Evolutionary conservation across 106 monocot genomes (phyloP).

Genomic region (Apostasia ramifera): DNA sequence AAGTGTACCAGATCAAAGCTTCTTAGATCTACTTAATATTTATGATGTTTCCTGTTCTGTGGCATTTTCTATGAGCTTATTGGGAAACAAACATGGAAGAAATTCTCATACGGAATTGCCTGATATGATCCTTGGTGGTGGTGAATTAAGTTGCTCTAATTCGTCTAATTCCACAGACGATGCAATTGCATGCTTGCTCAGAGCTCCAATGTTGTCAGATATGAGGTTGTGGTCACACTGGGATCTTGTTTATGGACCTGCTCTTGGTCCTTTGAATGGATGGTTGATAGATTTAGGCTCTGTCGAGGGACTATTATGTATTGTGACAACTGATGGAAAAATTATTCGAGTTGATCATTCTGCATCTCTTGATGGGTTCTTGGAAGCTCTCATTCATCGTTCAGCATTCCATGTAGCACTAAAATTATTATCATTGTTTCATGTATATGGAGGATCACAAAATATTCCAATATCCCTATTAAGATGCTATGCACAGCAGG

Average conservation of each 20-base stretch:
- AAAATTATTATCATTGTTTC: slow-evolving; percentile 43
- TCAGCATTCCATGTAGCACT: slow-evolving; percentile 41
- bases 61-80: slow-evolving; percentile 31
- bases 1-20: slow-evolving; percentile 3
- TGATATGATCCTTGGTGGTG: neutral
- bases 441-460: slow-evolving; percentile 33
- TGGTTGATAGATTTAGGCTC: slow-evolving; percentile 33
- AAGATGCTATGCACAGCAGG: slow-evolving; percentile 39
- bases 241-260: slow-evolving; percentile 48
- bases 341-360: slow-evolving; percentile 47
- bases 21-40: slow-evolving; percentile 16
- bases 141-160: neutral
- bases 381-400: slow-evolving; percentile 41
- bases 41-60: slow-evolving; percentile 13
- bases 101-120: slow-evolving; percentile 1
- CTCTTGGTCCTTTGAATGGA: slow-evolving; percentile 39
- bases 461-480: slow-evolving; percentile 39
- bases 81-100: slow-evolving; percentile 13
- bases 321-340: slow-evolving; percentile 47
- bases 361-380: slow-evolving; percentile 35
- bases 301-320: slow-evolving; percentile 30
- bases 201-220: slow-evolving; percentile 55
- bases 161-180: slow-evolving; percentile 27
- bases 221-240: slow-evolving; percentile 53
- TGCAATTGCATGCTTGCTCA: slow-evolving; percentile 48